These are phyloP conservation scores for Entomortierella beljakovae DNA, from an alignment of 192 early-diverging fungal species.

Conservation along the genomic window DNA sequence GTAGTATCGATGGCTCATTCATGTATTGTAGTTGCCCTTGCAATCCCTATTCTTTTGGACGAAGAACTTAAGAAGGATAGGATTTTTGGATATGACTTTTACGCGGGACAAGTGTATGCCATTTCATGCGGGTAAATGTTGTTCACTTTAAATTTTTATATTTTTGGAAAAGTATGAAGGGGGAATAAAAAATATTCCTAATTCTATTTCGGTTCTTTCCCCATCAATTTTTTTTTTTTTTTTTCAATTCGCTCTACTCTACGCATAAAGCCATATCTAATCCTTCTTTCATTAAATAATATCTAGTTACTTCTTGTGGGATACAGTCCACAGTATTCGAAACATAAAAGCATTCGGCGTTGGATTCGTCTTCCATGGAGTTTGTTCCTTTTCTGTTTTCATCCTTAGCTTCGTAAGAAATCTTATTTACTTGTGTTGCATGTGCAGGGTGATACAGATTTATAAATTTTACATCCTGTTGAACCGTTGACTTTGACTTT, in stretches of 20 bases:
- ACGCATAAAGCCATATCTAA: too few relatives aligned
- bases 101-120: slow-evolving; percentile 82
- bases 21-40: slow-evolving; percentile 69
- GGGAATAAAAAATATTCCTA: background rate
- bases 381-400: slow-evolving; percentile 81
- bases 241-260: slow-evolving; percentile 8
- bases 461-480: background rate
- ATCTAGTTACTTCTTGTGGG: slow-evolving; percentile 93
- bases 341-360: slow-evolving; percentile 77
- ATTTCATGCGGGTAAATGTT: slow-evolving; percentile 80
- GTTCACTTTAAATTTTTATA: background rate
- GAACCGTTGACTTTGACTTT: background rate
- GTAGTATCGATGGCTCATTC: slow-evolving; percentile 86
- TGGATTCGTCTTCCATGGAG: slow-evolving; percentile 87
- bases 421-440: background rate
- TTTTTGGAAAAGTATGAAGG: slow-evolving; percentile 5
- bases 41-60: slow-evolving; percentile 77
- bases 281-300: background rate
- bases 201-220: background rate
- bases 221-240: background rate
- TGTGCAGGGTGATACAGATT: background rate
- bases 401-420: slow-evolving; percentile 77
- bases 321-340: slow-evolving; percentile 73
- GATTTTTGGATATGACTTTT: slow-evolving; percentile 78
- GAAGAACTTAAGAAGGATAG: slow-evolving; percentile 71